Base-by-base conservation (phyloP, 1,284 basidiomycete genomes). In the Leucoagaricus sp. region DNA sequence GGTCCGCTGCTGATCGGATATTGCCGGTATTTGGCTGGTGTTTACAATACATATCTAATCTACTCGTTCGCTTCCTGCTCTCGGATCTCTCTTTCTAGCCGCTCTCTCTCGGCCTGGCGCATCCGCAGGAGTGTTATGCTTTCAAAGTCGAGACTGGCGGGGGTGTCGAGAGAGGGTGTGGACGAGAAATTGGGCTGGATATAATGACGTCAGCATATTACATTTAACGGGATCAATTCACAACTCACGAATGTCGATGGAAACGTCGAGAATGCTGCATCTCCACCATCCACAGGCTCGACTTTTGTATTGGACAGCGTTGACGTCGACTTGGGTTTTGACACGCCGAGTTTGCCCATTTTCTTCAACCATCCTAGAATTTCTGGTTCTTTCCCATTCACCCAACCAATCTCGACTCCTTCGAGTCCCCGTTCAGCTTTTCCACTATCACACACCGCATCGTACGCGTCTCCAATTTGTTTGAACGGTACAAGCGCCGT, bases 81-180 rank as follows among this genome's bases (percentile, higher is more conserved):
- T 42, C 81, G 69, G 58, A 93, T 91, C 71, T 94, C 88, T 60
- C 83, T 78, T 64, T 91, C 92, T 28, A 94, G 67, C 45, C 87
- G 76, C 60, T 87, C 89, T 33, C 87, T 78, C 66, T 92, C 91
- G 3, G 90, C 86, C 67, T 94, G 90, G 29, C 92, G 79, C 71
- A 94, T 80, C 5, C 89, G 82, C 77, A 94, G 83, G 40, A 95
- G 76, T 1, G 91, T 94, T 53, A 93, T 70, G 13, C 88, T 86
- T 71, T 94, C 93, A 56, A 87, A 93, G 64, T 94, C 89, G 19
- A 89, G 65, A 0, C 82, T 84, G 2, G 48, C 9, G 59, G 42
- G 3, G 34, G 29, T 38, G 7, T 50, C 34, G 7, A 67, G 48
- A 26, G 69, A 34, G 48, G 70, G 64, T 36, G 71, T 10, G 55